phyloP scores from a whole-genome alignment of 2,329 filamentous ascomycete genomes.

The Aureobasidium melanogenum region DNA sequence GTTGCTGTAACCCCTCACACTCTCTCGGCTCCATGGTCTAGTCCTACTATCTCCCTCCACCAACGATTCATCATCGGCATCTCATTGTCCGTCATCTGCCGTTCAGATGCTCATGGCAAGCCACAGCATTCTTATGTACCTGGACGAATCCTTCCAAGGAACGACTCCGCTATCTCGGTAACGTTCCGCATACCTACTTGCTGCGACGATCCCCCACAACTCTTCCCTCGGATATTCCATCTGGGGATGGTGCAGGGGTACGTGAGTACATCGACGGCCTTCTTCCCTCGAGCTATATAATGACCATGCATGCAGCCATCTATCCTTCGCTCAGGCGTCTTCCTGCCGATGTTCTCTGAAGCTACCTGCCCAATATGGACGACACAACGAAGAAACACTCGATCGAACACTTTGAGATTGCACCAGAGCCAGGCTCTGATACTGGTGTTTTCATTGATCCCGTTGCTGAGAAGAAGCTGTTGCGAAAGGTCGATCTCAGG shows the following conservation, averaged over 20 bases:
- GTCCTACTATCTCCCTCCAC: neutral
- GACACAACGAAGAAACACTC: neutral
- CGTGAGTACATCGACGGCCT: neutral
- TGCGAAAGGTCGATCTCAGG: constrained; percentile 41
- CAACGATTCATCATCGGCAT: neutral
- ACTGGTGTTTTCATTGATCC: neutral
- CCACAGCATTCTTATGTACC: neutral
- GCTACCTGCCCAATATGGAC: neutral
- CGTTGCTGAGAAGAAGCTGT: constrained; percentile 33
- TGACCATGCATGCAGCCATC: neutral
- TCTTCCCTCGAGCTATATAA: neutral
- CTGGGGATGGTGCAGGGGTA: neutral
- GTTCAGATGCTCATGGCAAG: neutral
- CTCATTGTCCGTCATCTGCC: neutral
- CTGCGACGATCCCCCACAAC: constrained; percentile 1
- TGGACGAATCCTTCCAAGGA: neutral
- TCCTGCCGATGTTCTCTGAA: neutral
- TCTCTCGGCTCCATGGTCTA: neutral
- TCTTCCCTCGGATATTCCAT: neutral
- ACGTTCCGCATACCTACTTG: neutral
- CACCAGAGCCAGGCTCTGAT: neutral
- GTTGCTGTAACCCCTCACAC: neutral
- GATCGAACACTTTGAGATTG: constrained; percentile 1
- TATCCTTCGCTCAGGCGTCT: neutral
- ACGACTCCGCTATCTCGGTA: neutral